Evolutionary conservation across 495 filamentous ascomycete species (phyloP).

Genomic region (Aspergillus asperescens): DNA sequence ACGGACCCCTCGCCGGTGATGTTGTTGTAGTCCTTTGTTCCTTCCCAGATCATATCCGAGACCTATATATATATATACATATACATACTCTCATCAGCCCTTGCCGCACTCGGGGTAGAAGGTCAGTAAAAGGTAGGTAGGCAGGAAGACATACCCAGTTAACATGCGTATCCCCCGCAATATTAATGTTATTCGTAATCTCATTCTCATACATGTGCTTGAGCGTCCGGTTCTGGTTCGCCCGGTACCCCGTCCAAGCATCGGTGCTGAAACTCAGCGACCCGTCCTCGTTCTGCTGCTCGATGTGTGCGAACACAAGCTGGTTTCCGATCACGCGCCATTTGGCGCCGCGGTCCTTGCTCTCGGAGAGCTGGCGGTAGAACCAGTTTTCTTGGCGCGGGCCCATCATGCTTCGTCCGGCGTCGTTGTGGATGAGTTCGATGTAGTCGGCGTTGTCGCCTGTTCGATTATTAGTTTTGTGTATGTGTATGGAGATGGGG

Average conservation of each 20-base stretch:
- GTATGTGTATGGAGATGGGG: neutral
- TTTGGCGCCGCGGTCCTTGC: slow-evolving; percentile 33
- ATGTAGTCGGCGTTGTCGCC: slow-evolving; percentile 53
- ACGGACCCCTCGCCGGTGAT: slow-evolving; percentile 52
- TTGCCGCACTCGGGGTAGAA: too few species aligned
- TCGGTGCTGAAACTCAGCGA: slow-evolving; percentile 12
- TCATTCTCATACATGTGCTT: slow-evolving; percentile 53
- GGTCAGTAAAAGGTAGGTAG: neutral
- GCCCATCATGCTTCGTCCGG: slow-evolving; percentile 58
- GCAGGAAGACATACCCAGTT: slow-evolving; percentile 37
- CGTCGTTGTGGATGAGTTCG: slow-evolving; percentile 49
- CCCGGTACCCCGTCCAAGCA: slow-evolving; percentile 52
- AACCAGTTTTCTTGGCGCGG: slow-evolving; percentile 64
- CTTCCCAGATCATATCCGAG: slow-evolving; percentile 62
- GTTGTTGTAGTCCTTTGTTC: slow-evolving; percentile 49
- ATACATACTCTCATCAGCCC: too few species aligned
- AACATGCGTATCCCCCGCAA: slow-evolving; percentile 60
- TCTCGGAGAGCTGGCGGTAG: slow-evolving; percentile 52
- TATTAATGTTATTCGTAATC: slow-evolving; percentile 62
- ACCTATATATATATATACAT: neutral
- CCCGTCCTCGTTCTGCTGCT: slow-evolving; percentile 9
- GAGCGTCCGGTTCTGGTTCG: slow-evolving; percentile 60
- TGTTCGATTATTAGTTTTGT: neutral
- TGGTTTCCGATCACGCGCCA: slow-evolving; percentile 65
- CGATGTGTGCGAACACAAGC: slow-evolving; percentile 46